A percentile compares a stretch with the other conserved stretches of the same genome.
Conservation (phyloP, 2,329 filamentous ascomycete species). For the Rutstroemia sydowiana region DNA sequence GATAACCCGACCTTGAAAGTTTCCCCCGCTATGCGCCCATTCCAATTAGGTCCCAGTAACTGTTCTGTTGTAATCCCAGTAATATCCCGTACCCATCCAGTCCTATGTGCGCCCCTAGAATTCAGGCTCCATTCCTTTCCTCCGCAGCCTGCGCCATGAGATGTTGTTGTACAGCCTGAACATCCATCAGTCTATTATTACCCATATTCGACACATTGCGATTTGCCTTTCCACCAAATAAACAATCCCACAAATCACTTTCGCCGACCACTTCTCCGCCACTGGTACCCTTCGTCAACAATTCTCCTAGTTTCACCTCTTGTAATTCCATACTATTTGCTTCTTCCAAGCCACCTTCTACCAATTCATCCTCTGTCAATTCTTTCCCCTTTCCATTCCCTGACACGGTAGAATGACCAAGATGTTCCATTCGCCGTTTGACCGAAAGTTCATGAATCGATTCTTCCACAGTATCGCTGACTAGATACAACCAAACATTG, state of each 20-base stretch:
- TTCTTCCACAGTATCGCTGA: conserved; percentile 87
- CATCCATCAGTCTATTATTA: neutral
- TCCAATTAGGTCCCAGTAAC: too few relatives aligned
- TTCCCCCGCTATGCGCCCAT: too few relatives aligned
- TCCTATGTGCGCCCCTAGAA: neutral
- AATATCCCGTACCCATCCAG: neutral
- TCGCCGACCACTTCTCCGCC: conserved; percentile 75
- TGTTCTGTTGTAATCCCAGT: neutral
- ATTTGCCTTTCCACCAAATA: conserved; percentile 55
- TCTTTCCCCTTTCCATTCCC: conserved; percentile 36
- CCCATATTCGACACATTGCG: neutral
- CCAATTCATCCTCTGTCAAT: conserved; percentile 36
- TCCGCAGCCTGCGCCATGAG: neutral
- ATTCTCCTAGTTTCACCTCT: conserved; percentile 57
- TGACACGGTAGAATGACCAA: conserved; percentile 41
- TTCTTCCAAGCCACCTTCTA: conserved; percentile 62
- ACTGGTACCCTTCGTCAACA: conserved; percentile 62
- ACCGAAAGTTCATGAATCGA: conserved; percentile 86
- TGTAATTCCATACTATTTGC: conserved; percentile 82
- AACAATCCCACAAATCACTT: conserved; percentile 78
- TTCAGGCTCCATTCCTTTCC: neutral
- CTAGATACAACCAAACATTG: conserved; percentile 90
- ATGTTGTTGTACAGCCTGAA: neutral
- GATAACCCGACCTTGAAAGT: too few relatives aligned
- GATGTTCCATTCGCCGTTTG: conserved; percentile 68